Conservation (phyloP, 2,329 filamentous ascomycete species). For the Alternaria arborescens region DNA sequence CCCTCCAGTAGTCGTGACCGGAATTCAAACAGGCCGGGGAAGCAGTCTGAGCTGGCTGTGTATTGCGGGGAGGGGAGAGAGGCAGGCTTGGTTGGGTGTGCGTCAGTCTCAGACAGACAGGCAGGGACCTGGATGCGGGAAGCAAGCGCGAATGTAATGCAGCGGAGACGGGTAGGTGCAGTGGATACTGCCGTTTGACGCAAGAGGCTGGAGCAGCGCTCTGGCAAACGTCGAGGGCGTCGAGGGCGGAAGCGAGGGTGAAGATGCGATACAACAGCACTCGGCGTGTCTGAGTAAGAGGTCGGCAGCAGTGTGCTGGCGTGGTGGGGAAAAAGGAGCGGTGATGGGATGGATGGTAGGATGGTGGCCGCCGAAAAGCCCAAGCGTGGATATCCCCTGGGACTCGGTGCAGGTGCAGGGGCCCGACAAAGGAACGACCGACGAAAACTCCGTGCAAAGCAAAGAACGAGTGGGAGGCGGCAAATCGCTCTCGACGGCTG, state of each 20-base stretch:
- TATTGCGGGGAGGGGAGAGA: conserved; percentile 4
- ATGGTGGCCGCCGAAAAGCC: conserved; percentile 7
- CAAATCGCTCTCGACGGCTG: not conserved
- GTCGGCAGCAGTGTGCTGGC: conserved; percentile 5
- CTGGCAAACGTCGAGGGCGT: conserved; percentile 6
- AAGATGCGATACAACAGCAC: not conserved
- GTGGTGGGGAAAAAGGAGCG: conserved; percentile 21
- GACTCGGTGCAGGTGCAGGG: conserved; percentile 14
- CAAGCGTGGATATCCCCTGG: conserved; percentile 12
- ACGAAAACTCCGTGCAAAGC: conserved; percentile 7
- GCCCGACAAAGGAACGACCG: conserved; percentile 15
- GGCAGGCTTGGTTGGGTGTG: conserved; percentile 21
- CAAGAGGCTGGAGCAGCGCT: not conserved
- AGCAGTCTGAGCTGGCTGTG: not conserved
- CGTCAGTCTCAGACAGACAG: conserved; percentile 26
- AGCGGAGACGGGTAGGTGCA: conserved; percentile 17
- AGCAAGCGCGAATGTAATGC: conserved; percentile 14
- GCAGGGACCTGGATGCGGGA: conserved; percentile 22
- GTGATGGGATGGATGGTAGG: conserved; percentile 6
- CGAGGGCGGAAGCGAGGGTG: not conserved
- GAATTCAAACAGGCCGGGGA: conserved; percentile 5
- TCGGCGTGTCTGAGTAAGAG: conserved; percentile 10
- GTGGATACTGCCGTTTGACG: conserved; percentile 15
- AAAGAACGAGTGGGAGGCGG: conserved; percentile 16
- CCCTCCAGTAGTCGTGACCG: conserved; percentile 9